Evolutionary conservation across 495 filamentous ascomycete species (phyloP).

Genomic region (Thermothielavioides terrestris): DNA sequence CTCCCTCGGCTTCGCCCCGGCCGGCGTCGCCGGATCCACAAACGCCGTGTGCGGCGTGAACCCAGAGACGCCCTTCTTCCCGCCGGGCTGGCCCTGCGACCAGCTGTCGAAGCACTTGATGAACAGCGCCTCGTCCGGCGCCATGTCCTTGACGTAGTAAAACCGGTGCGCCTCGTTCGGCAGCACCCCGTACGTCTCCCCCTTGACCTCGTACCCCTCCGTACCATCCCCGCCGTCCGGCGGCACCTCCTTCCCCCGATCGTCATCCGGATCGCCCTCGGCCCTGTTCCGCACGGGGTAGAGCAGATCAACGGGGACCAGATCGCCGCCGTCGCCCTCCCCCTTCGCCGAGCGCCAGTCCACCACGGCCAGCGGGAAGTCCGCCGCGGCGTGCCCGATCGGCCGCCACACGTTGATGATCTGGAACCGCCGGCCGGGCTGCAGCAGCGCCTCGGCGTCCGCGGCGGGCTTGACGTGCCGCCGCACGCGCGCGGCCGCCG

Average conservation of each 20-base stretch:
- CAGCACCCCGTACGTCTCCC: conserved; percentile 62
- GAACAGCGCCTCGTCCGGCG: conserved; percentile 62
- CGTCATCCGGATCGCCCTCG: conserved; percentile 45
- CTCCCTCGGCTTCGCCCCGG: conserved; percentile 55
- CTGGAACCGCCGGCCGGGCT: conserved; percentile 58
- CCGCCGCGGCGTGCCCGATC: conserved; percentile 58
- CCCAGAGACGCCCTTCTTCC: conserved; percentile 43
- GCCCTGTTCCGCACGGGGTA: conserved; percentile 57
- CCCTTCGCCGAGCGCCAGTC: conserved; percentile 46
- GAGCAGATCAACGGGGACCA: conserved; percentile 64
- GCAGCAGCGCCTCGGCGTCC: conserved; percentile 48
- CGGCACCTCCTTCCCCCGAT: conserved; percentile 30
- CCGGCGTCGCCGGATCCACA: conserved; percentile 56
- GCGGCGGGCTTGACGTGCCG: conserved; percentile 47
- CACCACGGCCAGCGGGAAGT: conserved; percentile 68
- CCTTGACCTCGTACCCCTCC: conserved; percentile 39
- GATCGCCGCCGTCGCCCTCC: too few relatives aligned
- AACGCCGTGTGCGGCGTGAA: conserved; percentile 82
- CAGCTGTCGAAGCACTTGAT: conserved; percentile 78
- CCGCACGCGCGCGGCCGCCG: conserved; percentile 54
- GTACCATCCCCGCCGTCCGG: conserved; percentile 19
- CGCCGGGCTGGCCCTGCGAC: conserved; percentile 39
- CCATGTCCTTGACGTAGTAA: conserved; percentile 78
- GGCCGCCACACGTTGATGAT: conserved; percentile 87
- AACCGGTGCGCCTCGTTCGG: conserved; percentile 53